These are phyloP conservation scores for Tricholoma furcatifolium DNA, from an alignment of 768 basidiomycete genomes.

Conservation along the genomic window DNA sequence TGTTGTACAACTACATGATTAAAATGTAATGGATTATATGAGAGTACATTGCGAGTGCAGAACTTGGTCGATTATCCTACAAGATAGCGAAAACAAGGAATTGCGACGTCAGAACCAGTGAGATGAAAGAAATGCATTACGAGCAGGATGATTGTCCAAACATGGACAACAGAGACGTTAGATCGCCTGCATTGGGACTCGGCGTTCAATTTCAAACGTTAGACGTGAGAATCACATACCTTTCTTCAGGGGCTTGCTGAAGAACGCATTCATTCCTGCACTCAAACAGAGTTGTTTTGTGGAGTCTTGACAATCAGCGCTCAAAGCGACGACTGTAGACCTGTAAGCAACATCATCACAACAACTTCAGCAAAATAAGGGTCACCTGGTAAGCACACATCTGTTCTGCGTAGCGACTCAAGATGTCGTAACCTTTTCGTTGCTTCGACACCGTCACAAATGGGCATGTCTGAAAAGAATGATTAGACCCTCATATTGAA, in stretches of 20 bases:
- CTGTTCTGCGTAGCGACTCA: slow-evolving; percentile 55
- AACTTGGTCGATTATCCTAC: not conserved
- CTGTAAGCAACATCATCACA: not conserved
- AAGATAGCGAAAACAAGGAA: not conserved
- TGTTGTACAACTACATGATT: slow-evolving; percentile 4
- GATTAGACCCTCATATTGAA: not conserved
- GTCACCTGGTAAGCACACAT: slow-evolving; percentile 56
- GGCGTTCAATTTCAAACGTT: not conserved
- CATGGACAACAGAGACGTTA: slow-evolving; percentile 52
- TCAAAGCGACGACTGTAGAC: slow-evolving; percentile 61
- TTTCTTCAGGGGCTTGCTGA: slow-evolving; percentile 70
- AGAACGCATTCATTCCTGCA: slow-evolving; percentile 76
- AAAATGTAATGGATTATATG: not conserved
- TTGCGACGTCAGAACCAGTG: not conserved
- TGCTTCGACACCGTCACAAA: slow-evolving; percentile 77
- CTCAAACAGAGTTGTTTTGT: slow-evolving; percentile 76
- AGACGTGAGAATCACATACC: slow-evolving; percentile 30
- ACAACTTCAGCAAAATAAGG: slow-evolving; percentile 1
- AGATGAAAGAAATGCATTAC: not conserved
- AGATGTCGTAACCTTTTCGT: slow-evolving; percentile 59
- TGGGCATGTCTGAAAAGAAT: slow-evolving; percentile 62
- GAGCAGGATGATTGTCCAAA: slow-evolving; percentile 35
- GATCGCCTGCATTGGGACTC: slow-evolving; percentile 40
- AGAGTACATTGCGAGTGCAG: not conserved
- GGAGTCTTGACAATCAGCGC: slow-evolving; percentile 76